Percentiles rank a stretch among this genome's conserved stretches.
Conservation (phyloP, 345 rosid species). For the Boechera stricta region DNA sequence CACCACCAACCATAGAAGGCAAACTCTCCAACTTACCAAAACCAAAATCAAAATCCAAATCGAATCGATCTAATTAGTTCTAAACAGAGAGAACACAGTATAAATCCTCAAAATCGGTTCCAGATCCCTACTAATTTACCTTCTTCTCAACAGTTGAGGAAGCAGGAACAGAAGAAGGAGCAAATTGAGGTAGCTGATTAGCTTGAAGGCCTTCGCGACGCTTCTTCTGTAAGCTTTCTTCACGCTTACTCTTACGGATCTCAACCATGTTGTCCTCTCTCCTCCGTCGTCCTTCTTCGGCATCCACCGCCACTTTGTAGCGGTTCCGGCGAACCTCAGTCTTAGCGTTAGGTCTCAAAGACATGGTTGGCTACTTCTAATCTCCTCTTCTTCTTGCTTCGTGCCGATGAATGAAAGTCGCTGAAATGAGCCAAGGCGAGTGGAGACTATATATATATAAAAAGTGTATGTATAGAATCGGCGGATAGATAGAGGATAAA, state of each 20-base stretch:
- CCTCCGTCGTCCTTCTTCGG: conserved; percentile 86
- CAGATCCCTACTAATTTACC: conserved; percentile 46
- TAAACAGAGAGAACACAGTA: neutral
- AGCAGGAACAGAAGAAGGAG: conserved; percentile 51
- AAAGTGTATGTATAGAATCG: conserved; percentile 30
- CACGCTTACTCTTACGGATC: conserved; percentile 86
- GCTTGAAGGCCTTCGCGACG: conserved; percentile 81
- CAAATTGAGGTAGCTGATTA: conserved; percentile 45
- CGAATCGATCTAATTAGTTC: conserved; percentile 24
- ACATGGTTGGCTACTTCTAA: conserved; percentile 52
- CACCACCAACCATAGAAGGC: conserved; percentile 73
- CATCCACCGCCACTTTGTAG: conserved; percentile 86
- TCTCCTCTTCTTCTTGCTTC: neutral
- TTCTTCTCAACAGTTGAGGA: conserved; percentile 67
- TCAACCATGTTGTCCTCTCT: conserved; percentile 94
- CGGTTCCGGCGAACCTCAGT: conserved; percentile 74
- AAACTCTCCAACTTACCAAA: conserved; percentile 67
- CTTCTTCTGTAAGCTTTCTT: conserved; percentile 88
- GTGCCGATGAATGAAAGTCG: neutral
- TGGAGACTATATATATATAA: neutral
- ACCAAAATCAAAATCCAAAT: neutral
- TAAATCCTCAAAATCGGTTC: conserved; percentile 4
- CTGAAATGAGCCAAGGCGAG: neutral
- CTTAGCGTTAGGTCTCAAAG: conserved; percentile 77
- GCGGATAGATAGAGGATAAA: conserved; percentile 38